A percentile compares a stretch with the other conserved stretches of the same genome.
phyloP scores from a whole-genome alignment of 1,139 yeast species.

The Geotrichum klebahnii region DNA sequence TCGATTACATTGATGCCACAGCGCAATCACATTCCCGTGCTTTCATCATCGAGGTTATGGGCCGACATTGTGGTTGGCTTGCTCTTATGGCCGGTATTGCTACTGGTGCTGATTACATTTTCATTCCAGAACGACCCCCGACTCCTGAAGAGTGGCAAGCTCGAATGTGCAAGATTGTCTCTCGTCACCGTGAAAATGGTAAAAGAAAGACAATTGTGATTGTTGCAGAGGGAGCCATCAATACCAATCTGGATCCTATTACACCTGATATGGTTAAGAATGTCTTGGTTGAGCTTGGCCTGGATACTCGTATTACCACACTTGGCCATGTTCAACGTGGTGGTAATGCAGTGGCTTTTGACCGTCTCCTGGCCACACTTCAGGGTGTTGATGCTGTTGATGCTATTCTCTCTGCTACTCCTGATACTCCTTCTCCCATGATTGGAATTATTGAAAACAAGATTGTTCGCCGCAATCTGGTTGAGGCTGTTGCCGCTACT shows the following conservation, averaged over 20 bases:
- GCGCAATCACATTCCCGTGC: conserved; percentile 97
- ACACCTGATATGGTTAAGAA: conserved; percentile 74
- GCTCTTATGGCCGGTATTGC: conserved; percentile 95
- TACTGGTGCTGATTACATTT: conserved; percentile 89
- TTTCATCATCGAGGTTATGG: conserved; percentile 97
- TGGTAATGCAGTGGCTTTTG: conserved; percentile 94
- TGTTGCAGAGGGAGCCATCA: conserved; percentile 97
- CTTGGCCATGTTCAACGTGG: conserved; percentile 98
- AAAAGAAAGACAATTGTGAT: conserved; percentile 91
- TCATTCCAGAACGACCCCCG: conserved; percentile 89
- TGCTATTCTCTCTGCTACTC: conserved; percentile 83
- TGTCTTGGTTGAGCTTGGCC: conserved; percentile 73
- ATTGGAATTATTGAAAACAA: conserved; percentile 86
- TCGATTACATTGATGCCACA: conserved; percentile 94
- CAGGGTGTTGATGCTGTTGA: conserved; percentile 98
- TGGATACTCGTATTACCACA: conserved; percentile 91
- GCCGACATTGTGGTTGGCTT: conserved; percentile 98
- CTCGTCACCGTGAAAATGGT: conserved; percentile 79
- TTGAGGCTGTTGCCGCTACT: conserved; percentile 85
- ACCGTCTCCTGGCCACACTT: conserved; percentile 81
- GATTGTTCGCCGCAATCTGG: conserved; percentile 74
- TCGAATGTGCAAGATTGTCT: conserved; percentile 56
- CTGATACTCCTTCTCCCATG: conserved; percentile 92
- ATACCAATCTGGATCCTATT: conserved; percentile 74
- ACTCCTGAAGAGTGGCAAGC: conserved; percentile 63